Conservation (phyloP, 768 basidiomycete genomes). For the Suillus variegatus region DNA sequence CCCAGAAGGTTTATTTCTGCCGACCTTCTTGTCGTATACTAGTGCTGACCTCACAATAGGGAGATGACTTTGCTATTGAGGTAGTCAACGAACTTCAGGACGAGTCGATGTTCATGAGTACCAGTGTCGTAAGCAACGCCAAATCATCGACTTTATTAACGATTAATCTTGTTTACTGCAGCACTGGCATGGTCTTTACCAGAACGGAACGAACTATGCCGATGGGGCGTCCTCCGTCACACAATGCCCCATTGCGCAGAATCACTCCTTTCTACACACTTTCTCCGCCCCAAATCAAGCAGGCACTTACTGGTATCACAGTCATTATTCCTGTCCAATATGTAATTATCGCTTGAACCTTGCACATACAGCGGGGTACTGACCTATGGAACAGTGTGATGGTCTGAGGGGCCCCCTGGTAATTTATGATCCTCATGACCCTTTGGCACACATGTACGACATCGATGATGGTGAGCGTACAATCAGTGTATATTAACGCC, state of each 20-base stretch:
- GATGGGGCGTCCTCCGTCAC: slow-evolving; percentile 39
- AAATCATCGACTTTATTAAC: neutral
- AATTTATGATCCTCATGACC: slow-evolving; percentile 24
- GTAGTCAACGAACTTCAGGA: slow-evolving; percentile 49
- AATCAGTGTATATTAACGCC: neutral
- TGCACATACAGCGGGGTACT: too few species aligned
- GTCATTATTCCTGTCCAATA: slow-evolving; percentile 20
- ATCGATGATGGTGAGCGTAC: slow-evolving; percentile 18
- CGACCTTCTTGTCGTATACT: neutral
- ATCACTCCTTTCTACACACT: slow-evolving; percentile 37
- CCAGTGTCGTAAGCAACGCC: slow-evolving; percentile 46
- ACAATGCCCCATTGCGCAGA: slow-evolving; percentile 40
- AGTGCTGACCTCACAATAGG: slow-evolving; percentile 24
- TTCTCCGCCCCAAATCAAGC: slow-evolving; percentile 32
- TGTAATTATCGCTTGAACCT: slow-evolving; percentile 9
- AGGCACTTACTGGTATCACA: slow-evolving; percentile 42
- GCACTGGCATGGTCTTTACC: slow-evolving; percentile 29
- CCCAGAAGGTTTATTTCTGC: slow-evolving; percentile 31
- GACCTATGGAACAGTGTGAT: slow-evolving; percentile 12
- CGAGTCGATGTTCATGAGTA: slow-evolving; percentile 46
- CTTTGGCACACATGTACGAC: slow-evolving; percentile 17
- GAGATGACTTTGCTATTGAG: slow-evolving; percentile 42
- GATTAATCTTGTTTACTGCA: slow-evolving; percentile 3
- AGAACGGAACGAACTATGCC: slow-evolving; percentile 20
- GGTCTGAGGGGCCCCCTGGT: slow-evolving; percentile 15